These are phyloP conservation scores for Barnettozyma wickerhamii DNA, from an alignment of 805 yeast species.

Conservation along the genomic window DNA sequence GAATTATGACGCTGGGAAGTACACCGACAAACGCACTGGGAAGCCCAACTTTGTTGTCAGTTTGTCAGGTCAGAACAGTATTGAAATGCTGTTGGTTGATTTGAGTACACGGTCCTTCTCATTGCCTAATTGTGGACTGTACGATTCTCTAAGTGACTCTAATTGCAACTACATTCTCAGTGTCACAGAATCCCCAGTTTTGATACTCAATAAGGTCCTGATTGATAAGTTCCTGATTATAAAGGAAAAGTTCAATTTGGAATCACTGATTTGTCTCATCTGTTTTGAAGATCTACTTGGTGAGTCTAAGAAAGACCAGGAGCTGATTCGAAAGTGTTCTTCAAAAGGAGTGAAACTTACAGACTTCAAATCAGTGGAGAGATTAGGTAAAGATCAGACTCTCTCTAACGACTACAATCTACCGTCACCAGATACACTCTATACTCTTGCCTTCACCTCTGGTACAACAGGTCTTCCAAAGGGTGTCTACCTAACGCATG, in stretches of 20 bases:
- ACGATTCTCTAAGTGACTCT: slow-evolving; percentile 42
- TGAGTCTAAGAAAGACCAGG: neutral
- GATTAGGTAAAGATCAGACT: slow-evolving; percentile 28
- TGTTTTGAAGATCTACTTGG: slow-evolving; percentile 14
- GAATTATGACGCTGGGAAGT: slow-evolving; percentile 8
- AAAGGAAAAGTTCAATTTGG: slow-evolving; percentile 28
- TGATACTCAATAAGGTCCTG: slow-evolving; percentile 42
- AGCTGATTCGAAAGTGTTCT: slow-evolving; percentile 3
- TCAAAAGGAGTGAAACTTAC: slow-evolving; percentile 29
- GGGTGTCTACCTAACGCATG: slow-evolving; percentile 65
- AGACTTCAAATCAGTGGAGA: slow-evolving; percentile 28
- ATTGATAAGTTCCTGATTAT: slow-evolving; percentile 36
- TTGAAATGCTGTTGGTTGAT: slow-evolving; percentile 57
- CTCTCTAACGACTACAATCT: slow-evolving; percentile 24
- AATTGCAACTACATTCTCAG: slow-evolving; percentile 49
- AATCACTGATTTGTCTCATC: slow-evolving; percentile 12
- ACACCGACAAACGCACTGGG: neutral
- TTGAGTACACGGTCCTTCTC: slow-evolving; percentile 50
- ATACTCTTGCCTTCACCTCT: slow-evolving; percentile 62
- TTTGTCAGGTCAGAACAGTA: slow-evolving; percentile 45
- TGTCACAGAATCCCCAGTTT: slow-evolving; percentile 49
- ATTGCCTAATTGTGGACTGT: slow-evolving; percentile 38
- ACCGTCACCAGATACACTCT: slow-evolving; percentile 43
- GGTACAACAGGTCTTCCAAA: slow-evolving; percentile 73
- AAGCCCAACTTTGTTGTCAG: slow-evolving; percentile 38